These are phyloP conservation scores for Ceratocystis destructans DNA, from an alignment of 2,329 filamentous ascomycete genomes.

Conservation along the genomic window DNA sequence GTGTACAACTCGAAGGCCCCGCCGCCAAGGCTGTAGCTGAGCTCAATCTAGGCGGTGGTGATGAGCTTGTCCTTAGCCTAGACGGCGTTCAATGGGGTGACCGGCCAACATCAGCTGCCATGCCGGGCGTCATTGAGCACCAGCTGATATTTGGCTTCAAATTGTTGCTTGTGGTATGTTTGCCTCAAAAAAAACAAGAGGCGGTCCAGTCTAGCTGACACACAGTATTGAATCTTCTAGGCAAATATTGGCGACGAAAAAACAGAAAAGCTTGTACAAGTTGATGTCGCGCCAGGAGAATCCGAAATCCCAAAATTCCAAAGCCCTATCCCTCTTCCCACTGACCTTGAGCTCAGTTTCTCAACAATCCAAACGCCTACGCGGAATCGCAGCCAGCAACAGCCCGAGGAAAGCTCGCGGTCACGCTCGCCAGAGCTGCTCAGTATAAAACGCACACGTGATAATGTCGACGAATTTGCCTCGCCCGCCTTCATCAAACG, in stretches of 20 bases:
- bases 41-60: conserved; percentile 60
- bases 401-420: neutral
- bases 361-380: conserved; percentile 20
- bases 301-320: conserved; percentile 21
- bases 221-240: neutral
- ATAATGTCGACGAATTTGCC: conserved; percentile 43
- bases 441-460: conserved; percentile 21
- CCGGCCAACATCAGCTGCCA: conserved; percentile 34
- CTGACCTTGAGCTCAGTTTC: conserved; percentile 12
- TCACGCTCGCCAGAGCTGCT: neutral
- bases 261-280: conserved; percentile 34
- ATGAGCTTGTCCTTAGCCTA: conserved; percentile 56
- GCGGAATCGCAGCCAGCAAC: conserved; percentile 19
- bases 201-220: neutral
- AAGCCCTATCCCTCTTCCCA: conserved; percentile 16
- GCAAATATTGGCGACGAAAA: conserved; percentile 14
- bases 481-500: conserved; percentile 73
- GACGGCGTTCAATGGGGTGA: conserved; percentile 53
- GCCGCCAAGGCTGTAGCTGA: conserved; percentile 56
- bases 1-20: conserved; percentile 57
- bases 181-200: neutral
- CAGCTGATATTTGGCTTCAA: conserved; percentile 42
- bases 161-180: conserved; percentile 34
- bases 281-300: conserved; percentile 30
- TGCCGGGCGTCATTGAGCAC: conserved; percentile 43